Base-by-base conservation (phyloP, 257 asterid genomes). In the Solanum sejunctum region DNA sequence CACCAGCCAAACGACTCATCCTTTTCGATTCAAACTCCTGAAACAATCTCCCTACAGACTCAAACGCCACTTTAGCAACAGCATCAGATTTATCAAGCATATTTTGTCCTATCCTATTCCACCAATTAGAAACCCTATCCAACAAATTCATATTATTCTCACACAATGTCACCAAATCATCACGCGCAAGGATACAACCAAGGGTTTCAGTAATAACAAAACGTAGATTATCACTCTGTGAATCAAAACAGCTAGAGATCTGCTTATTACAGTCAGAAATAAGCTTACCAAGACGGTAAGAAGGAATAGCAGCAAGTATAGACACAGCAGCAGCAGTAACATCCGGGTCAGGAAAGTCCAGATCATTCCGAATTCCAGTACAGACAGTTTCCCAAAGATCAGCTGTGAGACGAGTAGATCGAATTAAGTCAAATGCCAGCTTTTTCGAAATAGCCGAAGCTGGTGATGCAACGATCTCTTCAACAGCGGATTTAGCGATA, bases 1-100 rank as follows among this genome's bases (percentile, higher is more conserved):
- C 98, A 10, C 98, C 97, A 2, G 98, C 98, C 60, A 95, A 92
- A 52, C 98, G 89, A 66, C 98, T 95, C 98, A 93, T 93, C 85
- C 96, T 88, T 87, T 95, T 95, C 0, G 98, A 92, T 79, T 95
- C 98, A 51, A 95, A 93, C 88, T 95, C 98, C 89, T 93, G 98
- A 89, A 95, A 95, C 85, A 95, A 86, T 39, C 93, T 91, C 21
- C 98, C 97, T 3, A 95, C 89, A 16, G 97, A 92, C 84, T 93
- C 98, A 77, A 93, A 95, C 16, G 98, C 98, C 11, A 93, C 95
- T 84, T 93, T 93, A 0, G 98, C 92, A 57, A 93, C 98, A 3
- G 88, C 84, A 73, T 95, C 98, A 9, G 98, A 89, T 81, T 88
- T 93, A 82, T 95, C 98, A n/a, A 95, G 91, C 98, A 93, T 93